Conservation (phyloP, 169 alveolate species). For the Babesia sp. region DNA sequence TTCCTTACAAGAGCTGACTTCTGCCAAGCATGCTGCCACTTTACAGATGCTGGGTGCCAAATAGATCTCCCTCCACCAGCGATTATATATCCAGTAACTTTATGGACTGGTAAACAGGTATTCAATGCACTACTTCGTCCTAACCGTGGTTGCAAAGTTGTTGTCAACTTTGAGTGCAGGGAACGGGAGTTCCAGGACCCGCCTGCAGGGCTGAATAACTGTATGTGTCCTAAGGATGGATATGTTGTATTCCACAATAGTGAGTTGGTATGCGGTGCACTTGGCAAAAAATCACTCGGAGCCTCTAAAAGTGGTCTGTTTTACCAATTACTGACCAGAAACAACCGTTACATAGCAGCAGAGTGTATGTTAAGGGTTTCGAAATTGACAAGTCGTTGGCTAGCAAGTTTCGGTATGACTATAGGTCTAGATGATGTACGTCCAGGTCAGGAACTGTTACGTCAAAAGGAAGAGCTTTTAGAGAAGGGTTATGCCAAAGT, state of each 20-base stretch:
- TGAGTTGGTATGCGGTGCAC: slow-evolving; percentile 93
- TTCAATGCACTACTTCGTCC: slow-evolving; percentile 92
- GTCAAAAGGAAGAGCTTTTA: slow-evolving; percentile 67
- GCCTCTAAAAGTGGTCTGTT: slow-evolving; percentile 89
- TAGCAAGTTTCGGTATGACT: slow-evolving; percentile 95
- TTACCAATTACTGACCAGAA: slow-evolving; percentile 90
- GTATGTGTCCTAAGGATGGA: slow-evolving; percentile 90
- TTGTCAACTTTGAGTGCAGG: slow-evolving; percentile 86
- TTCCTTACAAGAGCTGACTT: slow-evolving; percentile 90
- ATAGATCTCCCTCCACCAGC: slow-evolving; percentile 93
- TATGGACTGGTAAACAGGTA: slow-evolving; percentile 99
- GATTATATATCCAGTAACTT: slow-evolving; percentile 90
- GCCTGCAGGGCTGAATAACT: slow-evolving; percentile 53
- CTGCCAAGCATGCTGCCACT: slow-evolving; percentile 88
- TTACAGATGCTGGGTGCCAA: slow-evolving; percentile 87
- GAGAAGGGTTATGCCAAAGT: slow-evolving; percentile 87
- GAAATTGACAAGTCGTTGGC: slow-evolving; percentile 93
- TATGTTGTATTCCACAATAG: slow-evolving; percentile 92
- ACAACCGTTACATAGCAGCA: slow-evolving; percentile 88
- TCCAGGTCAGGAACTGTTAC: slow-evolving; percentile 80
- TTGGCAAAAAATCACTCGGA: slow-evolving; percentile 94
- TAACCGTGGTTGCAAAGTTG: slow-evolving; percentile 81
- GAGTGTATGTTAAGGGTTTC: slow-evolving; percentile 95
- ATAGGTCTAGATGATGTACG: slow-evolving; percentile 98
- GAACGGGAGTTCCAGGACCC: slow-evolving; percentile 84